These are phyloP conservation scores for Nitzschia putrida DNA, from an alignment of 108 stramenopile genomes.

Conservation along the genomic window DNA sequence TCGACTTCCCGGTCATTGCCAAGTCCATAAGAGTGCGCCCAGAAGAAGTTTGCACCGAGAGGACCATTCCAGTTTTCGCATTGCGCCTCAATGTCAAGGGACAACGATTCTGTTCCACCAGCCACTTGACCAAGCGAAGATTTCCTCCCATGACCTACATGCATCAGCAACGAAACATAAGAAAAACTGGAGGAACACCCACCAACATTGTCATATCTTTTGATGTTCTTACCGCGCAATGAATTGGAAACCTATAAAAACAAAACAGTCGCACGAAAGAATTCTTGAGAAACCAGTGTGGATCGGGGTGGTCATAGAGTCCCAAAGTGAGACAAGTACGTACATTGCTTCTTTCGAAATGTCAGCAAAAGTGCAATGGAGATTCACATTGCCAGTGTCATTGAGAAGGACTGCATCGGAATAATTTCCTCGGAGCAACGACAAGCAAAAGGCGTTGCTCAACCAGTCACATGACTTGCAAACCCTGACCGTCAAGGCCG, in stretches of 20 bases:
- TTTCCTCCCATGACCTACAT: conserved; percentile 52
- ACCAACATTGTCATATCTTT: neutral
- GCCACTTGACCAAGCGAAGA: conserved; percentile 68
- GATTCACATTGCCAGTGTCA: conserved; percentile 73
- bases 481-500: conserved; percentile 44
- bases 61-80: conserved; percentile 24
- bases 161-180: neutral
- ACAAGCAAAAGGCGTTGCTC: conserved; percentile 65
- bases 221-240: conserved; percentile 47
- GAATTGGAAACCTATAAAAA: conserved; percentile 64
- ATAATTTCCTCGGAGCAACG: conserved; percentile 64
- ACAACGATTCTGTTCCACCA: conserved; percentile 71
- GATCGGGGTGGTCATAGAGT: neutral
- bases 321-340: conserved; percentile 1
- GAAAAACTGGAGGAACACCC: neutral
- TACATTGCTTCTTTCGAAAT: conserved; percentile 55
- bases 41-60: conserved; percentile 41
- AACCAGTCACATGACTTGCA: conserved; percentile 70
- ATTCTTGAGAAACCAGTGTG: too few species aligned
- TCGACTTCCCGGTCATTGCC: conserved; percentile 57
- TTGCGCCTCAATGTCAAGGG: conserved; percentile 48
- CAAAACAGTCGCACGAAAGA: neutral
- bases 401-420: conserved; percentile 51
- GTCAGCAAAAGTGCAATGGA: conserved; percentile 68
- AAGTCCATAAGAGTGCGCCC: conserved; percentile 45